phyloP scores from a whole-genome alignment of 495 filamentous ascomycete species.

The Aspergillus ellipticus region DNA sequence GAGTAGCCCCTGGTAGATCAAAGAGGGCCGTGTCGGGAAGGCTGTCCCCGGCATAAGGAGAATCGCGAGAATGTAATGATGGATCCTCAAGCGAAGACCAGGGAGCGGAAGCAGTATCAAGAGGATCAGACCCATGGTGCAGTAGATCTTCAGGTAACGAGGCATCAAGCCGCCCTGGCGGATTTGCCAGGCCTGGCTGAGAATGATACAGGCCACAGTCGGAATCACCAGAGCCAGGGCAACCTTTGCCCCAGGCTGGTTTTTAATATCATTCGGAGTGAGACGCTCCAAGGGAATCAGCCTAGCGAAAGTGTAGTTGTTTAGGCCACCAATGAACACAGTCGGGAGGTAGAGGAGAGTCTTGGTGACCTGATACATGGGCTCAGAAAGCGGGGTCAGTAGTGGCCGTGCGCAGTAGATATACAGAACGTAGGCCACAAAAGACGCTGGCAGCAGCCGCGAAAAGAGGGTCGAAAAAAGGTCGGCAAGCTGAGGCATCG shows the following conservation, averaged over 20 bases:
- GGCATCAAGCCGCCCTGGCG: slow-evolving; percentile 68
- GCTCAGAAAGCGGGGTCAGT: slow-evolving; percentile 55
- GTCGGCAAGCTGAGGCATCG: slow-evolving; percentile 46
- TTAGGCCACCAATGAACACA: slow-evolving; percentile 74
- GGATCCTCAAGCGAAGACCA: slow-evolving; percentile 81
- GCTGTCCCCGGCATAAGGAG: slow-evolving; percentile 81
- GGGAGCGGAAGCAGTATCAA: slow-evolving; percentile 68
- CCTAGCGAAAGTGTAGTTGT: slow-evolving; percentile 76
- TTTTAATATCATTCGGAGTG: slow-evolving; percentile 68
- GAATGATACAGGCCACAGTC: slow-evolving; percentile 53
- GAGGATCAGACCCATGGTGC: slow-evolving; percentile 53
- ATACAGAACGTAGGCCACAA: slow-evolving; percentile 71
- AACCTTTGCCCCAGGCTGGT: slow-evolving; percentile 71
- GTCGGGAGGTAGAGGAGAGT: slow-evolving; percentile 69
- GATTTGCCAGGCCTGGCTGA: slow-evolving; percentile 72
- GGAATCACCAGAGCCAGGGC: slow-evolving; percentile 67
- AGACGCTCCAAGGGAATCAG: slow-evolving; percentile 79
- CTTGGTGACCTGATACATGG: slow-evolving; percentile 61
- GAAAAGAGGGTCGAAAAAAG: slow-evolving; percentile 69
- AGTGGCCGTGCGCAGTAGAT: slow-evolving; percentile 57
- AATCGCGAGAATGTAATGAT: slow-evolving; percentile 89
- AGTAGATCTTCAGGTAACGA: slow-evolving; percentile 69
- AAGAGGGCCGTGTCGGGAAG: slow-evolving; percentile 72
- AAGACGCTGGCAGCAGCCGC: slow-evolving; percentile 72
- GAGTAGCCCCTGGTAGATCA: slow-evolving; percentile 84